These are phyloP conservation scores for Tetrastigma voinierianum DNA, from an alignment of 164 flowering plant genomes.

Conservation along the genomic window DNA sequence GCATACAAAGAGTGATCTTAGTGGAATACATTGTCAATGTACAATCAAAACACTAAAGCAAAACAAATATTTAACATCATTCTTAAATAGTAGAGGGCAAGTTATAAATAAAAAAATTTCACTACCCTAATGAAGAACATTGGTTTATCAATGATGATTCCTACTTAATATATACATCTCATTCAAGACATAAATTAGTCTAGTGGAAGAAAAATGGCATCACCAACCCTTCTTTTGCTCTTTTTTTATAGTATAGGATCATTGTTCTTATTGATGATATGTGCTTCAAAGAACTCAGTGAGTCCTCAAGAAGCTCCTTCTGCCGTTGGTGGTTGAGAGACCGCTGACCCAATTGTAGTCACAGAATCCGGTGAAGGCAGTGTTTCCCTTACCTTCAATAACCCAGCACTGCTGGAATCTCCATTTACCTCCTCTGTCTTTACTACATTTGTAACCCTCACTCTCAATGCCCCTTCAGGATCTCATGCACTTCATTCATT, in stretches of 20 bases:
- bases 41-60: not conserved
- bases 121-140: not conserved
- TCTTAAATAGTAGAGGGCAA: not conserved
- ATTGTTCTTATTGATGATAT: not conserved
- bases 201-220: not conserved
- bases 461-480: conserved; percentile 24
- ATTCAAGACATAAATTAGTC: not conserved
- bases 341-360: conserved; percentile 29
- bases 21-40: not conserved
- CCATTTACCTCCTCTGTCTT: conserved; percentile 27
- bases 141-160: not conserved
- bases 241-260: not conserved
- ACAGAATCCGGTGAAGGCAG: conserved; percentile 41
- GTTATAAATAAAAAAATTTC: not conserved
- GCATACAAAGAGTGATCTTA: too few relatives aligned
- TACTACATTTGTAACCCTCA: conserved; percentile 10
- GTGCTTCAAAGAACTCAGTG: not conserved
- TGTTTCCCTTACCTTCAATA: conserved; percentile 35
- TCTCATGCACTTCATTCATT: conserved; percentile 48
- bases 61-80: not conserved
- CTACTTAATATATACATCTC: conserved; percentile 3
- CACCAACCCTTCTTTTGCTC: not conserved
- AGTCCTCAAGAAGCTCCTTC: conserved; percentile 4
- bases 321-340: conserved; percentile 31
- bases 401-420: conserved; percentile 25